Conservation (phyloP, 441 rosid species). For the Jatropha podagrica region DNA sequence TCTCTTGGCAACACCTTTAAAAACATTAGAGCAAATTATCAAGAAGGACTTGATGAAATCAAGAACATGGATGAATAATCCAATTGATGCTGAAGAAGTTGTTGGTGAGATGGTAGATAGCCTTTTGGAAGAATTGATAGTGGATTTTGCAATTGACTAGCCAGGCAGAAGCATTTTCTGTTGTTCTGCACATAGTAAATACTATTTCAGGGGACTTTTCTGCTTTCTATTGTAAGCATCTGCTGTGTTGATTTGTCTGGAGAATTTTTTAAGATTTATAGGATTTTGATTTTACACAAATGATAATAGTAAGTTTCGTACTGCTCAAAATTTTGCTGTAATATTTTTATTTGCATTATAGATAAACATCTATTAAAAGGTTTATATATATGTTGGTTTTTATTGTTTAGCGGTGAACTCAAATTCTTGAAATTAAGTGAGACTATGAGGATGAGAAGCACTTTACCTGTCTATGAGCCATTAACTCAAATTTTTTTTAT, state of each 20-base stretch:
- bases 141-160: slow-evolving; percentile 39
- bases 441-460: too few relatives aligned
- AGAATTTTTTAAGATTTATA: background rate
- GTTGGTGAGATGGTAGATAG: slow-evolving; percentile 44
- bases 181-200: background rate
- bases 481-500: too few relatives aligned
- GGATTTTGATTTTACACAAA: background rate
- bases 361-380: too few relatives aligned
- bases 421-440: too few relatives aligned
- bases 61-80: slow-evolving; percentile 50
- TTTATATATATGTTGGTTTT: too few relatives aligned
- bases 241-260: background rate
- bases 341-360: too few relatives aligned
- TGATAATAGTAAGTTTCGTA: too few relatives aligned
- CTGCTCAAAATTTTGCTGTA: too few relatives aligned
- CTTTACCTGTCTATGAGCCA: too few relatives aligned
- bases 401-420: too few relatives aligned
- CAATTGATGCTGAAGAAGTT: slow-evolving; percentile 48
- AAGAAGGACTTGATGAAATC: slow-evolving; percentile 52
- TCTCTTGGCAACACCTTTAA: slow-evolving; percentile 25
- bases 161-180: slow-evolving; percentile 3
- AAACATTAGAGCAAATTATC: slow-evolving; percentile 44
- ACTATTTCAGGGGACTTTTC: background rate
- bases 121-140: slow-evolving; percentile 46
- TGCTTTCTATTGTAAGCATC: background rate